Conservation (phyloP, 352 stramenopile species). For the Pelagophyceae sp. region DNA sequence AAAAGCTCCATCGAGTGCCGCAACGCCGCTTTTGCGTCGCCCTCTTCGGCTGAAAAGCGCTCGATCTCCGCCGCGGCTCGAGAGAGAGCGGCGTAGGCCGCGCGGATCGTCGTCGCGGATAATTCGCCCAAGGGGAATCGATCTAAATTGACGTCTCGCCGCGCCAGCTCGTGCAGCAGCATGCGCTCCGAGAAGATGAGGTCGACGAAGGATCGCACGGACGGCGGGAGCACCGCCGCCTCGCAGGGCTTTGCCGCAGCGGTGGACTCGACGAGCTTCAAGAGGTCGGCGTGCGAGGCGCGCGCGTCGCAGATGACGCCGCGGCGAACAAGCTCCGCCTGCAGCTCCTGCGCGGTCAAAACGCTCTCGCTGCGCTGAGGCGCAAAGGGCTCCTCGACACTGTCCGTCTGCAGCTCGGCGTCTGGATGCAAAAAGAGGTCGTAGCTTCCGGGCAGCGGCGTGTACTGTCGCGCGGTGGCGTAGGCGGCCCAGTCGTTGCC, state of each 20-base stretch:
- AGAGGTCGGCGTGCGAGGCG: not conserved
- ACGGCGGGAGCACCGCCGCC: not conserved
- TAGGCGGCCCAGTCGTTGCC: not conserved
- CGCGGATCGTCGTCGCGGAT: not conserved
- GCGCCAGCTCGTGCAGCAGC: not conserved
- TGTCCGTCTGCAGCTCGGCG: not conserved
- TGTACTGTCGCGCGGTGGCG: not conserved
- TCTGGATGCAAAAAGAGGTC: conserved; percentile 3
- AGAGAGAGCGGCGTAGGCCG: conserved; percentile 23
- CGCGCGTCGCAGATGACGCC: not conserved
- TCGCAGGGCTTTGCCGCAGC: not conserved
- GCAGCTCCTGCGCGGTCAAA: not conserved
- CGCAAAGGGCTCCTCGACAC: not conserved
- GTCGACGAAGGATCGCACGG: not conserved
- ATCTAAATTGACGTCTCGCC: conserved; percentile 17
- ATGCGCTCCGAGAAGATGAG: not conserved
- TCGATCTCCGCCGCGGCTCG: not conserved
- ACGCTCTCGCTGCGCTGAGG: not conserved
- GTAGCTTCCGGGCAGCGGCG: not conserved
- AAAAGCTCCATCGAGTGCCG: conserved; percentile 7
- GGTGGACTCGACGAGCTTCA: not conserved
- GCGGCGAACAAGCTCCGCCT: not conserved
- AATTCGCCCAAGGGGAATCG: conserved; percentile 27
- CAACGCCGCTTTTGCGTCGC: not conserved
- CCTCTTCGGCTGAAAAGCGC: conserved; percentile 4